Evolutionary conservation across 768 basidiomycete species (phyloP), one percentile per base, ranked within the genome.

Genomic region (Hypholoma sublateritium): DNA sequence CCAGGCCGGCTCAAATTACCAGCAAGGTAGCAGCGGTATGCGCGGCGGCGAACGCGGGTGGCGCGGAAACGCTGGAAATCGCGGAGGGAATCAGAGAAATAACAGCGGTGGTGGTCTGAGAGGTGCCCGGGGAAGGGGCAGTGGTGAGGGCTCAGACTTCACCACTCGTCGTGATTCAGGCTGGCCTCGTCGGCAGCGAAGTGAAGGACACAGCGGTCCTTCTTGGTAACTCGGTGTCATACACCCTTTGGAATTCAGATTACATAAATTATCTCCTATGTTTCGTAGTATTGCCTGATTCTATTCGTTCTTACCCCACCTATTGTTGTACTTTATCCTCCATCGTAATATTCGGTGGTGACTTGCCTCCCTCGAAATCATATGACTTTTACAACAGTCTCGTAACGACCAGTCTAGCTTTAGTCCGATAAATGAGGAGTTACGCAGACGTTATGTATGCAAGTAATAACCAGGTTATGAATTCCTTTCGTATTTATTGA

Each of bases 101-200:
- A 36, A n/a, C 6, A 49, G 47, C 28, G 28, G 28, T 16, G 44
- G 58, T 37, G 60, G 65, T 17, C 60, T 71, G 34, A 69, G 71
- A 3, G 57, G 75, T 47, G 70, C 73, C 17, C 69, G 75, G 16
- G 62, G 73, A 28, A 62, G 71, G 19, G 67, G 69, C 28, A 64
- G 46, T 19, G 55, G 72, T 48, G 62, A 63, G 17, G 64, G 63
- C n/a, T 62, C 59, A 16, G 65, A 65, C 45, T 64, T 59, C 54
- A 61, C 56, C 49, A 52, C 67, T 28, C 74, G 73, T 41, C 65
- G 75, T 16, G 87, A 88, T 62, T 77, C 82, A 32, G 83, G 84
- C 1, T 87, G 85, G 85, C 80, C 80, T 44, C 77, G 82, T 43
- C 71, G 72, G 55, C 69, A 72, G n/a, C 71, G 72, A 59, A 69